Conservation (phyloP, 805 yeast genomes). For the Yamadazyma endophytica region DNA sequence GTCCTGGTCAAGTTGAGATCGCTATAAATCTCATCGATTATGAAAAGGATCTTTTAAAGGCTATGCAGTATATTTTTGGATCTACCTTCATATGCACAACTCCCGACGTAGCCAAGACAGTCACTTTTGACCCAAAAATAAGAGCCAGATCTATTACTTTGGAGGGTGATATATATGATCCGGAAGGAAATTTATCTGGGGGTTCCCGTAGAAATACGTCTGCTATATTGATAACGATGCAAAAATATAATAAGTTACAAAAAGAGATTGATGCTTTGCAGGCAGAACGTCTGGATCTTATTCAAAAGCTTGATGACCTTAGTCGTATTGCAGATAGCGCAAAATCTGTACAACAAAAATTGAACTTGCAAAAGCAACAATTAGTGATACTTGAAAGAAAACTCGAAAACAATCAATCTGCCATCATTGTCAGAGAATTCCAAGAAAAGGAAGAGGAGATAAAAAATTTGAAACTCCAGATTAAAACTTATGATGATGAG, state of each 20-base stretch:
- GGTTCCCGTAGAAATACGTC: conserved; percentile 71
- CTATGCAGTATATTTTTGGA: conserved; percentile 92
- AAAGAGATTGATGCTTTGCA: conserved; percentile 38
- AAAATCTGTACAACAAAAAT: conserved; percentile 51
- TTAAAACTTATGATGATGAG: conserved; percentile 30
- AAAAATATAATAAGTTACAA: conserved; percentile 51
- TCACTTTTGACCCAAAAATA: conserved; percentile 83
- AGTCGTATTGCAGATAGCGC: conserved; percentile 46
- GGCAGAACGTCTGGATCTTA: conserved; percentile 36
- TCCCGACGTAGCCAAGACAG: conserved; percentile 80
- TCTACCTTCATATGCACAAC: conserved; percentile 82
- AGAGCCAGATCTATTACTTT: conserved; percentile 80
- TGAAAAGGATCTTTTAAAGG: conserved; percentile 64
- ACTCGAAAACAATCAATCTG: conserved; percentile 52
- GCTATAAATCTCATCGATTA: conserved; percentile 80
- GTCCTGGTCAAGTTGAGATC: conserved; percentile 84
- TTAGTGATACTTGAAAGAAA: conserved; percentile 52
- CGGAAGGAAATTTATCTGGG: conserved; percentile 93
- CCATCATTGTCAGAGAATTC: conserved; percentile 49
- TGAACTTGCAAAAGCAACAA: conserved; percentile 57
- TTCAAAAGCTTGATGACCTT: conserved; percentile 38
- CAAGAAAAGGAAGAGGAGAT: conserved; percentile 46
- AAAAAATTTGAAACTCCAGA: conserved; percentile 29
- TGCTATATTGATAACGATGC: conserved; percentile 61
- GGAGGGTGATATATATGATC: conserved; percentile 94